Percentiles rank a stretch among this genome's conserved stretches.
phyloP scores from a whole-genome alignment of 352 stramenopile genomes.

The Globisporangium middletonii region DNA sequence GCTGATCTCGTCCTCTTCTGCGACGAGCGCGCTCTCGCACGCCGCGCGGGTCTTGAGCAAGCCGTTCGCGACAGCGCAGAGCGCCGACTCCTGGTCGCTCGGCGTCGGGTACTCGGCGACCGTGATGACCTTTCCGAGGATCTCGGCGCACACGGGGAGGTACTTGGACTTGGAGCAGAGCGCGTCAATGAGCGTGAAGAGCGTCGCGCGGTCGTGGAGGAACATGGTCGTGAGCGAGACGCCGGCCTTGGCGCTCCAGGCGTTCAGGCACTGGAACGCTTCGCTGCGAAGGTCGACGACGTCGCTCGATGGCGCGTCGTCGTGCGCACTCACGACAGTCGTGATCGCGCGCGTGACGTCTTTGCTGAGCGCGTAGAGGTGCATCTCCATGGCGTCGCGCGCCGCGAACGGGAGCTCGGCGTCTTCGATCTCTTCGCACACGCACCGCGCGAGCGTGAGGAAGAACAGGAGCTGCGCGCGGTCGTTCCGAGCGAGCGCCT shows the following conservation, averaged over 20 bases:
- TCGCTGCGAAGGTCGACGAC: constrained; percentile 39
- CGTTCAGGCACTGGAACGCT: constrained; percentile 46
- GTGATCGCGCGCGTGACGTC: constrained; percentile 39
- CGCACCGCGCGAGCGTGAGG: constrained; percentile 44
- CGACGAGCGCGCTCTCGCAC: constrained; percentile 40
- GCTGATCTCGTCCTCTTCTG: constrained; percentile 47
- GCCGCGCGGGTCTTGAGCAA: constrained; percentile 40
- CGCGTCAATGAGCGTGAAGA: constrained; percentile 38
- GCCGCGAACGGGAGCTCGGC: constrained; percentile 48
- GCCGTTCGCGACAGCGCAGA: constrained; percentile 32
- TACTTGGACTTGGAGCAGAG: constrained; percentile 44
- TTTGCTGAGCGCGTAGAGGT: constrained; percentile 34
- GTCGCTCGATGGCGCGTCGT: constrained; percentile 12
- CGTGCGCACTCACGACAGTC: constrained; percentile 34
- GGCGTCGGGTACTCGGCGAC: constrained; percentile 52
- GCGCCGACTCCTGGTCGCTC: constrained; percentile 32
- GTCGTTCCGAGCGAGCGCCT: constrained; percentile 15
- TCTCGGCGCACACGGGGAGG: constrained; percentile 40
- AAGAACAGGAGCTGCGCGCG: constrained; percentile 37
- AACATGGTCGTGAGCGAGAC: constrained; percentile 49
- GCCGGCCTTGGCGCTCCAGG: constrained; percentile 52
- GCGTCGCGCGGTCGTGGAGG: constrained; percentile 29
- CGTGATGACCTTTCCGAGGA: constrained; percentile 50
- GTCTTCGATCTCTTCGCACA: constrained; percentile 66
- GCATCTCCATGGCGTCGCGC: constrained; percentile 62